These are phyloP conservation scores for Limnomonas spitsbergensis DNA, from an alignment of 139 green algal genomes.

Conservation along the genomic window DNA sequence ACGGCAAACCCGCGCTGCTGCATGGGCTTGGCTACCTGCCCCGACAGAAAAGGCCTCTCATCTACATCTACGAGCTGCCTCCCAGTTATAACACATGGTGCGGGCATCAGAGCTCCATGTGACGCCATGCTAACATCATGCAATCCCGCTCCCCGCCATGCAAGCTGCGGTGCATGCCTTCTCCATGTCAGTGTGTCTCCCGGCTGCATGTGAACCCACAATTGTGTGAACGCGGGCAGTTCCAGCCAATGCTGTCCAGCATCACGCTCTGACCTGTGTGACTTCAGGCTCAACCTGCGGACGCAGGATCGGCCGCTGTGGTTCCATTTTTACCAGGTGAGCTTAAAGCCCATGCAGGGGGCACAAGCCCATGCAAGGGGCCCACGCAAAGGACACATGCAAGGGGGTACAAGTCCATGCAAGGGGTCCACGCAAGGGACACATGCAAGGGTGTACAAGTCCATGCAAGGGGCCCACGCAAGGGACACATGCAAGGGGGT, in stretches of 20 bases:
- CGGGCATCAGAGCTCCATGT: not conserved
- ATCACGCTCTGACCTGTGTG: not conserved
- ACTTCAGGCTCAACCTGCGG: conserved; percentile 25
- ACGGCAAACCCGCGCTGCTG: conserved; percentile 32
- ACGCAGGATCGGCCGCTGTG: conserved; percentile 24
- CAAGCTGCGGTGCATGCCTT: too few species aligned
- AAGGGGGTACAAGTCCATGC: too few species aligned
- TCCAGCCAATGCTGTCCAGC: not conserved
- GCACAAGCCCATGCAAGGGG: too few species aligned
- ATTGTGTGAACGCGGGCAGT: not conserved
- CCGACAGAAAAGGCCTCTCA: not conserved
- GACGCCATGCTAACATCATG: too few species aligned
- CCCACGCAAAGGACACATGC: too few species aligned
- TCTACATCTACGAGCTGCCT: conserved; percentile 47
- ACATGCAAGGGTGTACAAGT: too few species aligned
- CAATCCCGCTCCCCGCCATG: too few species aligned
- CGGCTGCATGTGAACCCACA: not conserved
- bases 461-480: too few species aligned
- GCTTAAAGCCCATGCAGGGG: too few species aligned
- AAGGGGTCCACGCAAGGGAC: too few species aligned
- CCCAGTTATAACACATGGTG: conserved; percentile 16
- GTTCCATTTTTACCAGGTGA: conserved; percentile 14
- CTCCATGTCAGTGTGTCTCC: not conserved
- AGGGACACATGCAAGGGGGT: too few species aligned
- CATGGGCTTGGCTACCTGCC: conserved; percentile 27